phyloP scores from a whole-genome alignment of 1,139 yeast genomes.

The Candida sanyaensis region DNA sequence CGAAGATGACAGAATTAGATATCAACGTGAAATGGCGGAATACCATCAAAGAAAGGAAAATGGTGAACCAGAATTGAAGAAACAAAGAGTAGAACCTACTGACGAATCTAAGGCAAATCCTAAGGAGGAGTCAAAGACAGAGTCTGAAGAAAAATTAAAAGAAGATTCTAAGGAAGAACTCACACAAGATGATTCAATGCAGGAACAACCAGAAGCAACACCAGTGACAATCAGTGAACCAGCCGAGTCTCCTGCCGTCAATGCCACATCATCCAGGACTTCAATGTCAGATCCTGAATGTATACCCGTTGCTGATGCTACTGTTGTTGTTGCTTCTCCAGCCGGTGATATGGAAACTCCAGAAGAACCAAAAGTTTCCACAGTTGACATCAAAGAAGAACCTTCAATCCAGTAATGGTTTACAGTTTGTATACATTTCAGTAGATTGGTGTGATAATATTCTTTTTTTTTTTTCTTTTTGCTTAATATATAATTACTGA shows the following conservation, averaged over 20 bases:
- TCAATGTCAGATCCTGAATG: too few species aligned
- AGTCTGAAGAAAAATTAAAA: too few species aligned
- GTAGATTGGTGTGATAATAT: too few species aligned
- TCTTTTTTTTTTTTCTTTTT: too few species aligned
- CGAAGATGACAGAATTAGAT: conserved; percentile 78
- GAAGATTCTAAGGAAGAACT: too few species aligned
- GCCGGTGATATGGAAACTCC: neutral
- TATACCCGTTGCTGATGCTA: neutral
- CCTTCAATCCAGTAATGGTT: neutral
- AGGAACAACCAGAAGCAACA: too few species aligned
- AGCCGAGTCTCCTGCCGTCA: too few species aligned
- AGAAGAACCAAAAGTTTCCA: neutral
- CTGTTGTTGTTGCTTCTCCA: neutral
- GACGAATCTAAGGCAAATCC: conserved; percentile 7
- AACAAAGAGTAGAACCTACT: conserved; percentile 29
- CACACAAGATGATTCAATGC: too few species aligned
- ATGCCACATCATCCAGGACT: too few species aligned
- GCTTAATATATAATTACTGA: too few species aligned
- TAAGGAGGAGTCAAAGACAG: too few species aligned
- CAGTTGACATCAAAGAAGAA: neutral
- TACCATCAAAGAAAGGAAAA: conserved; percentile 48
- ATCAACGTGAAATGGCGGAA: conserved; percentile 69
- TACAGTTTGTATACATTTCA: too few species aligned
- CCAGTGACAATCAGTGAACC: neutral
- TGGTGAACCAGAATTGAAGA: conserved; percentile 6